Conservation (phyloP, 2,329 filamentous ascomycete genomes). For the Penicillium sp. region DNA sequence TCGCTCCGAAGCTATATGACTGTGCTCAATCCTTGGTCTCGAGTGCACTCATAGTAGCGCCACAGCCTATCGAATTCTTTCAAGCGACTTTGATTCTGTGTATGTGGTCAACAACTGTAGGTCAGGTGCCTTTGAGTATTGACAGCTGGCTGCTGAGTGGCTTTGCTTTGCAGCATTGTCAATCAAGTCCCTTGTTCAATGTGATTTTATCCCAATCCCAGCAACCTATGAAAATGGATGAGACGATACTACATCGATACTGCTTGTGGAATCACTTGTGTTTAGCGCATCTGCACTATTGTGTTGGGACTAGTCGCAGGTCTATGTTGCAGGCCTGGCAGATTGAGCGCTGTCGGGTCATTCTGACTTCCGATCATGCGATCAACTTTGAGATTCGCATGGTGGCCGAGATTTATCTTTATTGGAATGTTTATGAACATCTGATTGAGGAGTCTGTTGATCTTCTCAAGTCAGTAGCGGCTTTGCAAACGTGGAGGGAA, state of each 20-base stretch:
- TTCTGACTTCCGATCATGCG: slow-evolving; percentile 38
- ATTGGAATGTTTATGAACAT: slow-evolving; percentile 47
- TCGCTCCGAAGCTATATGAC: slow-evolving; percentile 41
- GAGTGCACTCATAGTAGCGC: slow-evolving; percentile 33
- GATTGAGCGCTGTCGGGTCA: slow-evolving; percentile 37
- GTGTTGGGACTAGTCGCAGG: slow-evolving; percentile 43
- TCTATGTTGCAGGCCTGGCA: slow-evolving; percentile 39
- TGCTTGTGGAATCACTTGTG: slow-evolving; percentile 48
- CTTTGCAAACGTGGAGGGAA: slow-evolving; percentile 39
- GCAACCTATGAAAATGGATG: slow-evolving; percentile 6
- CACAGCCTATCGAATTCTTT: slow-evolving; percentile 45
- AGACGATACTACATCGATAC: slow-evolving; percentile 29
- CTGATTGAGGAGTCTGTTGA: slow-evolving; percentile 30
- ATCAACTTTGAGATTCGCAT: slow-evolving; percentile 49
- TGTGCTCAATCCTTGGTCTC: slow-evolving; percentile 28
- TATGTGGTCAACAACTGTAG: slow-evolving; percentile 49
- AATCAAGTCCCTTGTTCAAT: slow-evolving; percentile 39
- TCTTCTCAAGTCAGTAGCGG: slow-evolving; percentile 33
- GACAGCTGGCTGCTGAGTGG: slow-evolving; percentile 48
- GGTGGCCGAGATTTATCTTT: slow-evolving; percentile 47
- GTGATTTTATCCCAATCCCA: slow-evolving; percentile 10
- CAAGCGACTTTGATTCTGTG: slow-evolving; percentile 44
- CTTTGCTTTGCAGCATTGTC: slow-evolving; percentile 44
- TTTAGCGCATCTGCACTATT: slow-evolving; percentile 48
- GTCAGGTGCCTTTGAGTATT: slow-evolving; percentile 44